Evolutionary conservation across 257 asterid genomes (phyloP), one percentile per base, ranked within the genome.

Genomic region (Cruciata laevipes): DNA sequence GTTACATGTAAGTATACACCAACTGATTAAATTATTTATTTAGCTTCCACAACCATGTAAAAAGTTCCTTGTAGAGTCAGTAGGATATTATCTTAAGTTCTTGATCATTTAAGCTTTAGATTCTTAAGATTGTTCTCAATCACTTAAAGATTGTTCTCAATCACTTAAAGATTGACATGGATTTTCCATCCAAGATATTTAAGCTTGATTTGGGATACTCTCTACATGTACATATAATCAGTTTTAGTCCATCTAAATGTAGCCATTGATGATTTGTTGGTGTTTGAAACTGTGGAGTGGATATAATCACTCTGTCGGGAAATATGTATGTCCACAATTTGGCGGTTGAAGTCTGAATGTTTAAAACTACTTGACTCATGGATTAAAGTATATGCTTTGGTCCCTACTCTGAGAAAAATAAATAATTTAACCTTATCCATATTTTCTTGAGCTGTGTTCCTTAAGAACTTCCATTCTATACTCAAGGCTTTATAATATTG

Each of bases 1-100:
- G 75, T 82, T 84, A 25, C 84, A 87, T 87, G 95, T 85, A 79
- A 17, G 58, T 61, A 27, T 10, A 11, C 66, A 8, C 51, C 20
- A 47, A 35, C 1, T 38, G 40, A 49, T 58, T 61, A 37, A 72
- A 38, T 56, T 33, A 23, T 63, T 47, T 32, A 2, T 56, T 18
- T 6, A 68, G 68, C 25, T 56, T 44, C 66, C 11, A 40, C 57
- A 56, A 42, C 32, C 59, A 58, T 40, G 49, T 17, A 42, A 42
- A 42, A 12, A 13, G 2, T 42, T 42, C 12, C 18, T 42, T 42
- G 17, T 42, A n/a, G n/a, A n/a, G n/a, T n/a, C n/a, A n/a, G n/a
- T n/a, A 42, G 51, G 38, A 42, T 42, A 4, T 40, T 40, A 42
- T 42, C 51, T 33, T 4, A 33, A 33, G 7, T 7, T 33, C 30